A percentile compares a stretch with the other conserved stretches of the same genome.
These are phyloP conservation scores for Zygoascus hellenicus DNA, from an alignment of 1,139 yeast species.

Conservation along the genomic window DNA sequence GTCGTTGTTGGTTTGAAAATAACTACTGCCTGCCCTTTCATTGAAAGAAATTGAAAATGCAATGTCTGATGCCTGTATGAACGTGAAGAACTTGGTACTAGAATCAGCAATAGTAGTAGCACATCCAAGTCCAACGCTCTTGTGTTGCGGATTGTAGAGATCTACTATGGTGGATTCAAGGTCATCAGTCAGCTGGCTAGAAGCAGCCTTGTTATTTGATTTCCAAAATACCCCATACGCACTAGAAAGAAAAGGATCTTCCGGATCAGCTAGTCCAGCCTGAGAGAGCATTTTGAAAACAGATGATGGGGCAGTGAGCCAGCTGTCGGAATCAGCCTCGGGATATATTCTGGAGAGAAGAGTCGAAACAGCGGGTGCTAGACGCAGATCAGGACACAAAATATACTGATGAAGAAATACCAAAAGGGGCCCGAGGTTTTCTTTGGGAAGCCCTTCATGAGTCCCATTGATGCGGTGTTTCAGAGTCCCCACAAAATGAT, in stretches of 20 bases:
- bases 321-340: slow-evolving; percentile 16
- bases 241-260: slow-evolving; percentile 12
- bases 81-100: not conserved
- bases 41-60: slow-evolving; percentile 17
- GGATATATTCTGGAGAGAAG: slow-evolving; percentile 18
- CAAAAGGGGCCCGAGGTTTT: slow-evolving; percentile 8
- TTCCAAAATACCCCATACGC: slow-evolving; percentile 12
- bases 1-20: not conserved
- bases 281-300: slow-evolving; percentile 14
- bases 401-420: slow-evolving; percentile 20
- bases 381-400: slow-evolving; percentile 22
- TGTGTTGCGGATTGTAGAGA: not conserved
- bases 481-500: slow-evolving; percentile 11
- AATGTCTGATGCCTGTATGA: slow-evolving; percentile 13
- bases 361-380: slow-evolving; percentile 18
- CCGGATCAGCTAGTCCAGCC: slow-evolving; percentile 11
- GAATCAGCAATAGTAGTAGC: not conserved
- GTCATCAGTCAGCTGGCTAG: slow-evolving; percentile 9
- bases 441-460: not conserved
- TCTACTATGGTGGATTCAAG: slow-evolving; percentile 10
- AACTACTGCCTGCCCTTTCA: not conserved
- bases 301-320: slow-evolving; percentile 21
- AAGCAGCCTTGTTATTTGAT: not conserved
- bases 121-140: not conserved
- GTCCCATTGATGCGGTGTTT: not conserved